Conservation (phyloP, 192 early-diverging fungal genomes). For the Entomortierella lignicola region DNA sequence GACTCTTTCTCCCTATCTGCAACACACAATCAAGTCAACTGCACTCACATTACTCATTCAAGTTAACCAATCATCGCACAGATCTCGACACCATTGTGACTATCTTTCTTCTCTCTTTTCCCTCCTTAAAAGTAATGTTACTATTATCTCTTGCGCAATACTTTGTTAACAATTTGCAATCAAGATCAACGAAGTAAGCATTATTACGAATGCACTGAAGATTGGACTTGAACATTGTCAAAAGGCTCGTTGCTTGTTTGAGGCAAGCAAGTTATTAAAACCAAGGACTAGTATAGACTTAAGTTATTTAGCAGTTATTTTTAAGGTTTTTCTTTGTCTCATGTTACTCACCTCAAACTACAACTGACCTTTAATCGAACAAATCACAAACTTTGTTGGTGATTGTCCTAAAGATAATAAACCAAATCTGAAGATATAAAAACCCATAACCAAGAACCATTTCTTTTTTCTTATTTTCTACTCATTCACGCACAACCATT, state of each 20-base stretch:
- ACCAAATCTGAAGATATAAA: slow-evolving; percentile 12
- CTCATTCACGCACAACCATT: neutral
- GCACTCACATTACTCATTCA: slow-evolving; percentile 38
- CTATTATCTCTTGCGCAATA: too few species aligned
- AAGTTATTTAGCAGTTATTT: too few species aligned
- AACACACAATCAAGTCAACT: neutral
- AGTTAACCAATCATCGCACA: slow-evolving; percentile 19
- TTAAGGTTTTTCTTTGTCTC: slow-evolving; percentile 2
- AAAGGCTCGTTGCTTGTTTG: too few species aligned
- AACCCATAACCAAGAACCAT: neutral
- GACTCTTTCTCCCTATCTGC: neutral
- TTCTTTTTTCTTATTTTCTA: slow-evolving; percentile 12
- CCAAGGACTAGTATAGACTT: too few species aligned
- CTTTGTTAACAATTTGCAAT: too few species aligned
- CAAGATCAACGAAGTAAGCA: too few species aligned
- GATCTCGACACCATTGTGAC: slow-evolving; percentile 8
- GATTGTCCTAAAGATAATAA: neutral
- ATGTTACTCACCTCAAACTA: slow-evolving; percentile 8
- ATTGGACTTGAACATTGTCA: too few species aligned
- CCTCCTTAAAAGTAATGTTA: neutral
- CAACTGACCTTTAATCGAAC: neutral
- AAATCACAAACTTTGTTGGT: neutral
- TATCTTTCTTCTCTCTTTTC: neutral
- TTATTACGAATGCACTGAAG: too few species aligned
- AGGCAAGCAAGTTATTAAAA: too few species aligned